Base-by-base conservation (phyloP, 2,329 filamentous ascomycete genomes). In the Penicillium crustosum region DNA sequence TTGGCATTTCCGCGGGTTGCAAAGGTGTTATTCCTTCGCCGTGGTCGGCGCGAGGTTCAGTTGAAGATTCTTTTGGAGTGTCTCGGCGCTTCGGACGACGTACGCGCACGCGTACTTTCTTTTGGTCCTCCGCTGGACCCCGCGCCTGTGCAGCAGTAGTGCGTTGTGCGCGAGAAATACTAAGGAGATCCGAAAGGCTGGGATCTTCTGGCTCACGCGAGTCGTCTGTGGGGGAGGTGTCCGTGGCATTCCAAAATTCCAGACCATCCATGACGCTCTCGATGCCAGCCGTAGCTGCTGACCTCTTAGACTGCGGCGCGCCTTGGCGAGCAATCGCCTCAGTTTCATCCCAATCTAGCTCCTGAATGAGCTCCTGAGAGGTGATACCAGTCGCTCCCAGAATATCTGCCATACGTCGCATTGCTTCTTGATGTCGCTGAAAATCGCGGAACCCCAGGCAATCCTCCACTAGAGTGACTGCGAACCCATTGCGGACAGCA, bases 391-490 rank as follows among this genome's bases (percentile, higher is more conserved):
- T 84, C 47, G 89, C 91, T 31, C 89, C 91, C 59, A 93, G 89
- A 51, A 90, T 83, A 42, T 91, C 85, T 2, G 85, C 81, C 71
- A 96, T 87, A 54, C 86, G 85, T 52, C 83, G 82, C 64, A 95
- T 79, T 0, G 93, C 89, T 62, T 85, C 81, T 44, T 84, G 79
- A 66, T 96, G 91, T 43, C 91, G 85, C 19, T 79, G 74, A 57
- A 86, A 84, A 65, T 81, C 86, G 47, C 90, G 86, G 69, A 88
- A 96, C 12, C 92, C 93, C 55, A 96, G 86, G 73, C 93, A 97
- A 72, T 97, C 92, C 52, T 94, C 88, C 39, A 97, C 79, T 13
- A 97, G 79, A 6, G 89, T 94, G 68, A 97, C 91, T n/a, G 86
- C 82, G 68, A 96, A 87, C 5, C 93, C 94, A 73, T 97, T 89